Base-by-base conservation (phyloP, 1,139 yeast species). In the Kodamaea ohmeri region DNA sequence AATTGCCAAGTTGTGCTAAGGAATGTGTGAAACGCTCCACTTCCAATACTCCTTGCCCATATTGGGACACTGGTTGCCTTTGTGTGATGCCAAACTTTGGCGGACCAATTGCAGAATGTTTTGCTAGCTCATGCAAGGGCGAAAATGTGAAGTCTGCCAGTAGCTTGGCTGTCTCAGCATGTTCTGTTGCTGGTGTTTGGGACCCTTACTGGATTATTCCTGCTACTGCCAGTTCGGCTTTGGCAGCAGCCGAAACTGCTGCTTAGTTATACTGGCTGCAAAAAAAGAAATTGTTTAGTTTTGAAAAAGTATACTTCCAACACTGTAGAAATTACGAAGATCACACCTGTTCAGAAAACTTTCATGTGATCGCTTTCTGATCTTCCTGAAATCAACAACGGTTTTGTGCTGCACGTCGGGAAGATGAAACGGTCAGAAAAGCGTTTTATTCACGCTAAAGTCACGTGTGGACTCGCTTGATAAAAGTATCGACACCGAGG, bases 11-110 rank as follows among this genome's bases (percentile, higher is more conserved):
- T 3, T 73, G 78, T 55, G 78, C 77, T 33, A 51, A 64, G 48
- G 49, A 50, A 1, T 72, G 78, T 61, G 67, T 65, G 17, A 55
- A 56, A 36, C 41, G 19, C 12, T 17, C 42, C 29, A 52, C 58
- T 37, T 51, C 50, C 16, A 50, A 50, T 35, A 67, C 73, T 8
- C 73, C 73, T 32, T 72, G 78, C 51, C 78, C 78, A 34, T 70
- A 71, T 61, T 72, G 77, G 77, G 78, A 72, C 47, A 63, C 77
- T 27, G 78, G 78, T 4, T 72, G 78, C 54, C 61, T 72, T 48
- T 72, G 78, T 57, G 72, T 70, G 27, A 71, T 72, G 73, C 64
- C 71, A 9, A 63, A 58, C 42, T 71, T 70, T 67, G 58, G 64
- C 32, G 71, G 68, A 24, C 51, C 52, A 20, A 70, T 72, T 25